Evolutionary conservation across 208 protist species (phyloP).

Genomic region (Leishmania tarentolae): DNA sequence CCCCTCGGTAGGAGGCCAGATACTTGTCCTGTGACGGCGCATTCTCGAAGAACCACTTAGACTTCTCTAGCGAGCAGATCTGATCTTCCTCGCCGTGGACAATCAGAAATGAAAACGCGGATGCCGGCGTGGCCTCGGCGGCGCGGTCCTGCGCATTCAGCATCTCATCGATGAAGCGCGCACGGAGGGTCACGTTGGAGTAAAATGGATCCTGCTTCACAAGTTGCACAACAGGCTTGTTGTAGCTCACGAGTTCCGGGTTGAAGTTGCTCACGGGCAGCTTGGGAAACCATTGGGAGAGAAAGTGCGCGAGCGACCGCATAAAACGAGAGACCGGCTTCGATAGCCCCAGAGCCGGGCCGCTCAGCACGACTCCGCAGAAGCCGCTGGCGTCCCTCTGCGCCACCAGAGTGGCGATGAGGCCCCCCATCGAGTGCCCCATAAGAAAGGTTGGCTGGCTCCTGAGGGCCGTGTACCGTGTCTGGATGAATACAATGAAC

Average conservation of each 20-base stretch:
- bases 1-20: conserved; percentile 41
- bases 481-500: conserved; percentile 48
- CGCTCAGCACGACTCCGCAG: conserved; percentile 62
- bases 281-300: conserved; percentile 52
- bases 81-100: conserved; percentile 61
- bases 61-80: conserved; percentile 43
- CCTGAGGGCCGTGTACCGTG: conserved; percentile 40
- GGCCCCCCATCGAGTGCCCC: conserved; percentile 82
- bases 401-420: conserved; percentile 61
- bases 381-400: conserved; percentile 36
- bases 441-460: conserved; percentile 56
- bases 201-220: conserved; percentile 67
- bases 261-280: conserved; percentile 42
- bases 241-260: conserved; percentile 34
- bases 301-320: conserved; percentile 18
- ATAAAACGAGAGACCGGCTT: conserved; percentile 18
- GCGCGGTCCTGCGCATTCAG: conserved; percentile 47
- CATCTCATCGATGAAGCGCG: conserved; percentile 57
- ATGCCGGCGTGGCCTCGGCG: conserved; percentile 14
- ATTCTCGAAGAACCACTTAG: conserved; percentile 43
- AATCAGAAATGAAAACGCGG: conserved; percentile 64
- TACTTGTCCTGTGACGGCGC: conserved; percentile 56
- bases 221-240: conserved; percentile 55
- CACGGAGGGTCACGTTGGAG: conserved; percentile 35
- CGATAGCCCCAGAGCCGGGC: conserved; percentile 43